Evolutionary conservation across 2,329 filamentous ascomycete species (phyloP).

Genomic region (Daldinia sp.): DNA sequence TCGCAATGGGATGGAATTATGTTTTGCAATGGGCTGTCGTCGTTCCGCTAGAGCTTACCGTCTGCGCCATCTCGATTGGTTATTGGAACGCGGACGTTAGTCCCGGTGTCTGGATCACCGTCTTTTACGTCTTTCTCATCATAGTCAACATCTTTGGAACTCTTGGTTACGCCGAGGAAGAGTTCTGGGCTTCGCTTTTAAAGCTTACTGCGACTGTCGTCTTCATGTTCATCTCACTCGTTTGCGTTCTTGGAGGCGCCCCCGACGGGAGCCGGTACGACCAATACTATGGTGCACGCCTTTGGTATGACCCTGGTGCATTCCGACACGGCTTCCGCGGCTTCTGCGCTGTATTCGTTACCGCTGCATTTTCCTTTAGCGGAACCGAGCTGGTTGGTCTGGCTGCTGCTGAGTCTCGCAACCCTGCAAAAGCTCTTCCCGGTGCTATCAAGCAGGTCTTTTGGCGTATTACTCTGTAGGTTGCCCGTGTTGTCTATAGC

Average conservation of each 20-base stretch:
- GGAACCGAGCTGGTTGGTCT: slow-evolving; percentile 80
- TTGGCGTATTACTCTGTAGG: slow-evolving; percentile 61
- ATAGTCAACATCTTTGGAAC: slow-evolving; percentile 66
- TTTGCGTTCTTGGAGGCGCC: slow-evolving; percentile 68
- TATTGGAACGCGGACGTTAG: slow-evolving; percentile 59
- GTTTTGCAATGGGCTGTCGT: slow-evolving; percentile 59
- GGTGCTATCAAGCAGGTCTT: slow-evolving; percentile 83
- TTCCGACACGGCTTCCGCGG: slow-evolving; percentile 80
- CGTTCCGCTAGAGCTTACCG: slow-evolving; percentile 58
- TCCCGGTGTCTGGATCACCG: slow-evolving; percentile 62
- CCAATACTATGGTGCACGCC: slow-evolving; percentile 59
- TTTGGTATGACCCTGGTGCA: slow-evolving; percentile 60
- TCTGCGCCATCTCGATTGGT: slow-evolving; percentile 56
- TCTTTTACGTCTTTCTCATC: slow-evolving; percentile 62
- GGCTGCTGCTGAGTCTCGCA: slow-evolving; percentile 74
- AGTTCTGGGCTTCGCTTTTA: slow-evolving; percentile 65
- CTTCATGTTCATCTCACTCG: slow-evolving; percentile 70
- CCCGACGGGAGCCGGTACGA: slow-evolving; percentile 56
- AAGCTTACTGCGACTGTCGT: slow-evolving; percentile 66
- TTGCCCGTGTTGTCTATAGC: background rate
- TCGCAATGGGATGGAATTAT: slow-evolving; percentile 55
- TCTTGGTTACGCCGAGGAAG: slow-evolving; percentile 64
- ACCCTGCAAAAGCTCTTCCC: slow-evolving; percentile 77
- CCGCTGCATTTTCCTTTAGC: slow-evolving; percentile 76
- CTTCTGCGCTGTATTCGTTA: slow-evolving; percentile 76